Evolutionary conservation across 768 basidiomycete species (phyloP), one percentile per base, ranked within the genome.

Genomic region (Leccinum variicolor): DNA sequence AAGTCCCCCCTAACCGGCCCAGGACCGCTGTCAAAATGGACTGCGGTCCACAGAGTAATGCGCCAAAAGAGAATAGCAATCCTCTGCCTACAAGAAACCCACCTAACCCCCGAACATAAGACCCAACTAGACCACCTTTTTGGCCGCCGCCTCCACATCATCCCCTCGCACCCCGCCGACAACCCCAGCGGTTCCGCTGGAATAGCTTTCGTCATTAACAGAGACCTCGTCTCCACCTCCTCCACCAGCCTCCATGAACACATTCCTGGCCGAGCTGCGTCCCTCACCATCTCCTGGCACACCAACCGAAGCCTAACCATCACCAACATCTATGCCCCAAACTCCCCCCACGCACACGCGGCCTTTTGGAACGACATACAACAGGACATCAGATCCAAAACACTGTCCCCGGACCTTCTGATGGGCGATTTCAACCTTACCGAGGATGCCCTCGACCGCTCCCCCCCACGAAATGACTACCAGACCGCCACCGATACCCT

Each of bases 351-450:
- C 0, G 63, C 69, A 19, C 74, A 77, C 25, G 52, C 52, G 2
- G 11, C 53, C 0, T 76, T 78, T 62, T 77, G 72, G 73, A 31
- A 6, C 7, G 9, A 6, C 2, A 7, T 39, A 7, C 6, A 56
- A 51, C 6, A 3, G 6, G 11, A 11, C 5, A 19, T 15, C 21
- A 2, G 0, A 11, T 4, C 17, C 7, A 5, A 19, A 8, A n/a
- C 11, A 8, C 0, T 28, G 70, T 3, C 71, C 79, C 29, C 17
- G 2, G 17, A 39, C n/a, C 9, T 77, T 0, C 56, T 82, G 50
- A 28, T 74, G 0, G 78, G 78, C 0, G 78, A 82, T 55, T 75
- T 75, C 43, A 81, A 82, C 60, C 29, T 80, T 1, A 72, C 74
- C 0, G 77, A 81, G 54, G 74, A 77, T 1, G 17, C 58, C 0